Evolutionary conservation across 768 basidiomycete species (phyloP).

Genomic region (Xerocomus spinulosus): DNA sequence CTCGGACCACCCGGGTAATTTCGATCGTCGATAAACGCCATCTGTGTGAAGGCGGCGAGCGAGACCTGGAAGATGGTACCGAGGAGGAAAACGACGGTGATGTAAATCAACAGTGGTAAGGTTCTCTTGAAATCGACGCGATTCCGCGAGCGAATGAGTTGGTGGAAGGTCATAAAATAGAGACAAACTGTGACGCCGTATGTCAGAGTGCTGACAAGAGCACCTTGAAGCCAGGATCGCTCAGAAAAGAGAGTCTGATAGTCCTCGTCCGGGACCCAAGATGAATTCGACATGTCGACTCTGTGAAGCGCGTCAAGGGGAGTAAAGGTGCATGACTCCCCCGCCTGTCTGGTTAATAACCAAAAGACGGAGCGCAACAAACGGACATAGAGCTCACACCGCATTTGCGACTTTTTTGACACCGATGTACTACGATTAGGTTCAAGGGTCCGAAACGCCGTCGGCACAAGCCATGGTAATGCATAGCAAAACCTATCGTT

Average conservation of each 20-base stretch:
- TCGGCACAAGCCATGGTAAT: too few species aligned
- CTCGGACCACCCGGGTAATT: slow-evolving; percentile 31
- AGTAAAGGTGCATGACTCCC: too few species aligned
- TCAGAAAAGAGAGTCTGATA: slow-evolving; percentile 14
- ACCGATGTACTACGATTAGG: too few species aligned
- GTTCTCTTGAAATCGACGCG: slow-evolving; percentile 4
- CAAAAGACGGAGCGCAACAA: too few species aligned
- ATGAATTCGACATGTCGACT: slow-evolving; percentile 14
- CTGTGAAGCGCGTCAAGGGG: too few species aligned
- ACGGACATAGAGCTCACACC: too few species aligned
- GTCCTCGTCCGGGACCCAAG: slow-evolving; percentile 13
- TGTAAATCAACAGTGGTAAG: slow-evolving; percentile 4
- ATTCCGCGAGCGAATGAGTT: slow-evolving; percentile 3
- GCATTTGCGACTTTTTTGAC: too few species aligned
- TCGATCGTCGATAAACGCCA: slow-evolving; percentile 30
- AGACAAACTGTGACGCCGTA: slow-evolving; percentile 9
- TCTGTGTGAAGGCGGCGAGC: slow-evolving; percentile 21
- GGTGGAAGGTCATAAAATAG: slow-evolving; percentile 5
- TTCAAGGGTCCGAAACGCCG: too few species aligned
- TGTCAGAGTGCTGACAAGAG: slow-evolving; percentile 3
- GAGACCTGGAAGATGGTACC: slow-evolving; percentile 16
- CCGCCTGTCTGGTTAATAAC: too few species aligned
- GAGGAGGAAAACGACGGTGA: slow-evolving; percentile 4
- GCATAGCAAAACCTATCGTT: too few species aligned
- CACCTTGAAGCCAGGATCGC: slow-evolving; percentile 16